These are phyloP conservation scores for Gracilaria vermiculophylla DNA, from an alignment of 23 red algal genomes.

Conservation along the genomic window DNA sequence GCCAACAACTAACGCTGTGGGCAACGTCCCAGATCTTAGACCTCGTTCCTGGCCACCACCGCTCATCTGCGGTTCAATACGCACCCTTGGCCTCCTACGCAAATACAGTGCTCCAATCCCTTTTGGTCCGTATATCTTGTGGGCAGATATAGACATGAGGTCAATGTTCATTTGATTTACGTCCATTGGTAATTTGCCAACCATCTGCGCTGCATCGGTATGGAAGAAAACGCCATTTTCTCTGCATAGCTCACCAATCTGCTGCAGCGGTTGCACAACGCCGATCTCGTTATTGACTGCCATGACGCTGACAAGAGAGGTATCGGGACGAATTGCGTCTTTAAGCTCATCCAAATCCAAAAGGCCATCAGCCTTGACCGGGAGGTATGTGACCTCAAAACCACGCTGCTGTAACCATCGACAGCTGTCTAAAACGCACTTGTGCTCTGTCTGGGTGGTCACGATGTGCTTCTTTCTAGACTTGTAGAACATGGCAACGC, in stretches of 20 bases:
- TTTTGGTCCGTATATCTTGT: conserved; percentile 99
- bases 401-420: conserved; percentile 87
- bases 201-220: conserved; percentile 93
- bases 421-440: conserved; percentile 98
- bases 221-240: conserved; percentile 97
- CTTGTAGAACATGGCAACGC: conserved; percentile 91
- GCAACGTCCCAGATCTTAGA: conserved; percentile 91
- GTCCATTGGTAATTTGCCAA: conserved; percentile 91
- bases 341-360: conserved; percentile 66
- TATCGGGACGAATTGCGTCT: conserved; percentile 74
- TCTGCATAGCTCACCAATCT: conserved; percentile 82
- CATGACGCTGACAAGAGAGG: conserved; percentile 93
- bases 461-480: conserved; percentile 85
- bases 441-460: conserved; percentile 97
- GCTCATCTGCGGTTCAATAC: conserved; percentile 92
- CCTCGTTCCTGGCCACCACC: conserved; percentile 98
- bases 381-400: conserved; percentile 94
- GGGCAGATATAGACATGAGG: conserved; percentile 90
- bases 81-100: conserved; percentile 88
- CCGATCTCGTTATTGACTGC: conserved; percentile 99
- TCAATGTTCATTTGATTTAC: conserved; percentile 92
- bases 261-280: conserved; percentile 85
- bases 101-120: conserved; percentile 94
- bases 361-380: conserved; percentile 82
- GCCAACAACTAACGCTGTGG: conserved; percentile 85